Evolutionary conservation across 176 grass and related monocot species (phyloP).

Genomic region (Panicum miliaceum): DNA sequence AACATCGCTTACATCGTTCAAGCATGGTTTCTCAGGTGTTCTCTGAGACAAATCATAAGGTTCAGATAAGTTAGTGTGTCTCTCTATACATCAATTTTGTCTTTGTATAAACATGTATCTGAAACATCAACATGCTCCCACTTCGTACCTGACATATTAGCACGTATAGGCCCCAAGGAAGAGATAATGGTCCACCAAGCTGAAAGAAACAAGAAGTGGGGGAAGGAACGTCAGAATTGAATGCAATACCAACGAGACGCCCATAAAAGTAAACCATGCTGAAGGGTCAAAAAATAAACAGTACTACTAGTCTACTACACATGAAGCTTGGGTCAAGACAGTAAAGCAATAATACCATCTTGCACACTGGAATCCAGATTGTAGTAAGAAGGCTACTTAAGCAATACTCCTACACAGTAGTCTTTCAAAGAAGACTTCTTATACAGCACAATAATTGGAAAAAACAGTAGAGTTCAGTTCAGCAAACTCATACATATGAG

Average conservation of each 20-base stretch:
- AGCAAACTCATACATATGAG: neutral
- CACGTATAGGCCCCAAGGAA: constrained; percentile 98
- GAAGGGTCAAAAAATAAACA: neutral
- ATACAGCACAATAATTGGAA: neutral
- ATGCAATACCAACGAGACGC: neutral
- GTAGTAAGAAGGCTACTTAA: constrained; percentile 10
- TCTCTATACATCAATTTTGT: neutral
- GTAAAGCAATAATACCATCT: neutral
- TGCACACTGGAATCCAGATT: neutral
- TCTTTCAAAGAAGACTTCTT: neutral
- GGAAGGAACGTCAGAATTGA: constrained; percentile 20
- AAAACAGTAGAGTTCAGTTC: neutral
- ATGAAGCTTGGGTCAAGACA: neutral
- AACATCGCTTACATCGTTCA: constrained; percentile 90
- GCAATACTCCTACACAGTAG: neutral
- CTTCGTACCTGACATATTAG: constrained; percentile 87
- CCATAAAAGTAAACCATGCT: neutral
- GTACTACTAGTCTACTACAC: neutral
- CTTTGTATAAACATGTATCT: neutral
- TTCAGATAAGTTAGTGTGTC: neutral
- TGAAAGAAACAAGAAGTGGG: constrained; percentile 11
- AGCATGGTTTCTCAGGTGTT: constrained; percentile 85
- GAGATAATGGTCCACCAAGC: constrained; percentile 86
- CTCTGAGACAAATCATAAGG: constrained; percentile 55
- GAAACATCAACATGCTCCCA: neutral